Base-by-base conservation (phyloP, 2,329 filamentous ascomycete species). In the Ophiostoma tasmaniense region DNA sequence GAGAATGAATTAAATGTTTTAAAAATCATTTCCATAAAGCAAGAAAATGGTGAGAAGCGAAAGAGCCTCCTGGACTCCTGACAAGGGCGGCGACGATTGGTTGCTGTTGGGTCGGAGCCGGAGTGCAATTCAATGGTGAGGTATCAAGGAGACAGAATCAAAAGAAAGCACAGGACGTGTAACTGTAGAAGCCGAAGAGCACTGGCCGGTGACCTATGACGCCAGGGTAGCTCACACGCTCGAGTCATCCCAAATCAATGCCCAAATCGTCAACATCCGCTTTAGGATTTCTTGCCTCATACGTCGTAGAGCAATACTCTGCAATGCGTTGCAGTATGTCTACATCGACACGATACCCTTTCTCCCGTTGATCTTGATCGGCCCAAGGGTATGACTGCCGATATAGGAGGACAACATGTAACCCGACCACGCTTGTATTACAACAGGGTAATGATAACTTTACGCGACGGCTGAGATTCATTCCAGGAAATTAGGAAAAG, bases 281-380 rank as follows among this genome's bases (percentile, higher is more conserved):
- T 25, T 25, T 28, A 11, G 50, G n/a, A 28, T 55, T 25, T 25
- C 50, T 55, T 25, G n/a, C n/a, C 8, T 25, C n/a, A 55, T 22
- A 55, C 10, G 42, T n/a, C 5, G 42, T 45, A 20, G 42, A 45
- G 20, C 17, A 2, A n/a, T 20, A n/a, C 4, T 8, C 17, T n/a
- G 10, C 10, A 39, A 3, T 14, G 2, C 14, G 10, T n/a, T n/a
- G n/a, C n/a, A 3, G 11, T 39, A 13, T 14, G 4, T 39, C 37
- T 39, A 39, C 37, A 67, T 59, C 20, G 5, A 25, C 11, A 55
- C 50, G n/a, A 28, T 55, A 25, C 50, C 50, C 50, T 28, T 55
- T 55, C 50, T 55, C 50, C 50, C 50, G 50, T 55, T 55, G 50
- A 55, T 55, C 50, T 55, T 55, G 50, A 55, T 55, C 50, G 50